These are phyloP conservation scores for Maudiozyma saulgeensis DNA, from an alignment of 805 yeast genomes.

Conservation along the genomic window DNA sequence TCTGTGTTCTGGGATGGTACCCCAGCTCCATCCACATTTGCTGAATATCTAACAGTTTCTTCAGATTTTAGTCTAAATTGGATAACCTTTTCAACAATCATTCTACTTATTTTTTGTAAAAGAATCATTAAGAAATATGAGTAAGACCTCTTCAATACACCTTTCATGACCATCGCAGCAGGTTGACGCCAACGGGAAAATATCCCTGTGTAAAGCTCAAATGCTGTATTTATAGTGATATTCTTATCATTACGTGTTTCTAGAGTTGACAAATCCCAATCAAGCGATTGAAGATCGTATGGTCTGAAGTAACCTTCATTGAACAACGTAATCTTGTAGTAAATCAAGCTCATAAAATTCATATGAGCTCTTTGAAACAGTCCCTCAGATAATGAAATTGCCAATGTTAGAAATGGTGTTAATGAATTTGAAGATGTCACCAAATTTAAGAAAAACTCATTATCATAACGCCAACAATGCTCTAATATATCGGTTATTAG, in stretches of 20 bases:
- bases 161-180: not conserved
- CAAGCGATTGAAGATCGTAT: not conserved
- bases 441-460: not conserved
- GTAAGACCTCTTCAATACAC: slow-evolving; percentile 4
- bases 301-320: not conserved
- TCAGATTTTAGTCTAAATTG: slow-evolving; percentile 9
- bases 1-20: no score
- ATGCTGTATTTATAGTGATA: not conserved
- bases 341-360: not conserved
- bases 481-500: not conserved
- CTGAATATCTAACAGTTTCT: not conserved
- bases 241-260: not conserved
- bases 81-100: slow-evolving; percentile 7
- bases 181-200: slow-evolving; percentile 3
- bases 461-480: not conserved
- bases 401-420: not conserved
- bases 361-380: not conserved
- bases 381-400: not conserved
- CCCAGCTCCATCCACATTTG: no score
- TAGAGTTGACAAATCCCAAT: not conserved
- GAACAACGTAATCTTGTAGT: not conserved
- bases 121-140: slow-evolving; percentile 3
- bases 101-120: slow-evolving; percentile 5
- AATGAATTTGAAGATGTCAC: not conserved
- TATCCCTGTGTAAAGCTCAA: slow-evolving; percentile 7